Percentiles rank a stretch among this genome's conserved stretches.
Evolutionary conservation across 2,329 filamentous ascomycete genomes (phyloP).

Genomic region (Xylariaceae sp.): DNA sequence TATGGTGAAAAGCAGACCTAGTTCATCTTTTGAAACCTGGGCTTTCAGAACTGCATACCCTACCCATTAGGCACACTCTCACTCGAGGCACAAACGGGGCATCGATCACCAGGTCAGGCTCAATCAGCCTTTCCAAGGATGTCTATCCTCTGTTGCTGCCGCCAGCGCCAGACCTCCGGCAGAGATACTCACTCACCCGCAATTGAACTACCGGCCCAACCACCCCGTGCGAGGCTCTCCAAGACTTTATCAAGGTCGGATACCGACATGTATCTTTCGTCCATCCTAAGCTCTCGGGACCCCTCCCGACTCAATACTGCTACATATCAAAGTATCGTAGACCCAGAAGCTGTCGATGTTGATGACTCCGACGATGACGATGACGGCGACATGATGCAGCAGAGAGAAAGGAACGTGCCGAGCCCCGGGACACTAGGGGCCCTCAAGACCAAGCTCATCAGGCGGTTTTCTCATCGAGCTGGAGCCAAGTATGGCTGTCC

Average conservation of each 20-base stretch:
- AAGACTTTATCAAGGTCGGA: conserved; percentile 17
- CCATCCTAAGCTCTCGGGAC: conserved; percentile 15
- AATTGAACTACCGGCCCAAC: conserved; percentile 20
- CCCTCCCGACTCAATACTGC: conserved; percentile 20
- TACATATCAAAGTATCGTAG: conserved; percentile 25
- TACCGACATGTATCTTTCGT: conserved; percentile 18
- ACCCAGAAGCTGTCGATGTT: conserved; percentile 34
- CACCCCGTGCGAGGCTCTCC: conserved; percentile 22
- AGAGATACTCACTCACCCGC: conserved; percentile 15
- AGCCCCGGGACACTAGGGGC: conserved; percentile 38
- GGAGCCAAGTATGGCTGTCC: conserved; percentile 36
- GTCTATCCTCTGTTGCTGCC: conserved; percentile 34
- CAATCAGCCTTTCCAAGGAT: conserved; percentile 21
- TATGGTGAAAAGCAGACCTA: no score
- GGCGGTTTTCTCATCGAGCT: conserved; percentile 42
- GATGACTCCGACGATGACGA: conserved; percentile 34
- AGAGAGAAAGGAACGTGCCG: conserved; percentile 13
- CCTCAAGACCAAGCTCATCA: conserved; percentile 41
- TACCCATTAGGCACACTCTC: no score
- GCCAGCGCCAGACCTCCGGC: conserved; percentile 15
- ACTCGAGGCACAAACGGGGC: no score
- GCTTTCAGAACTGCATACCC: no score
- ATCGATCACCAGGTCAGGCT: not conserved
- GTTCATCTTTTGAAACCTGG: no score
- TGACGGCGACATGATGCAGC: no score